phyloP scores from a whole-genome alignment of 2,329 filamentous ascomycete species.

The Diaporthe ampelina region DNA sequence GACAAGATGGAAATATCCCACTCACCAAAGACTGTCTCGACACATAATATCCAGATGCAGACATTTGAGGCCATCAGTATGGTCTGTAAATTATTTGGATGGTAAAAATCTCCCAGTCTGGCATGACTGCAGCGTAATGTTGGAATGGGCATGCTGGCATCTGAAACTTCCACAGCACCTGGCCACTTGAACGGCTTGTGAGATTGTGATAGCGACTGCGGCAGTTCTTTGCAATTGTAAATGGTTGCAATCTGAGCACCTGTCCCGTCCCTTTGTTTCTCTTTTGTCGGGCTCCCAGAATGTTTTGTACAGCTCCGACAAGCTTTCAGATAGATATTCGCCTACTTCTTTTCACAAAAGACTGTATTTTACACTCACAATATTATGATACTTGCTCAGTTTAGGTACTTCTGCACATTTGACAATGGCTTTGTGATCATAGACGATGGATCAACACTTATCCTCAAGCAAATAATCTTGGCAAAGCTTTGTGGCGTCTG shows the following conservation, averaged over 20 bases:
- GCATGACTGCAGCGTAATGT: no score
- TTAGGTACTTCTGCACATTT: background rate
- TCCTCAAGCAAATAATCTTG: background rate
- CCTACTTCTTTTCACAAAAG: background rate
- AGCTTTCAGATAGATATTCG: background rate
- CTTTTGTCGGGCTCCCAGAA: background rate
- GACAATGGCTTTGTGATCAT: background rate
- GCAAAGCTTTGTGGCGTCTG: background rate
- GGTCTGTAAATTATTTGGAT: no score
- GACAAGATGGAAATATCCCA: no score
- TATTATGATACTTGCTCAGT: background rate
- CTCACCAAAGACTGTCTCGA: no score
- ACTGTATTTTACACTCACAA: background rate
- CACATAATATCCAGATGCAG: no score
- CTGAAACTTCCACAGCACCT: no score
- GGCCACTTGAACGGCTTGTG: no score
- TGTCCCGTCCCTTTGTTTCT: background rate
- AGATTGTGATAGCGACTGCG: no score
- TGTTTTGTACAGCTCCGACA: background rate
- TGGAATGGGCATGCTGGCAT: no score
- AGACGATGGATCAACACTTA: background rate
- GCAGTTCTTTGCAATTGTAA: background rate
- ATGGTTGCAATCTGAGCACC: no score
- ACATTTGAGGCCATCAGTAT: no score
- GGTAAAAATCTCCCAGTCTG: no score